Conservation (phyloP, 2,329 filamentous ascomycete species). For the Aspergillus oerlinghausenensis region DNA sequence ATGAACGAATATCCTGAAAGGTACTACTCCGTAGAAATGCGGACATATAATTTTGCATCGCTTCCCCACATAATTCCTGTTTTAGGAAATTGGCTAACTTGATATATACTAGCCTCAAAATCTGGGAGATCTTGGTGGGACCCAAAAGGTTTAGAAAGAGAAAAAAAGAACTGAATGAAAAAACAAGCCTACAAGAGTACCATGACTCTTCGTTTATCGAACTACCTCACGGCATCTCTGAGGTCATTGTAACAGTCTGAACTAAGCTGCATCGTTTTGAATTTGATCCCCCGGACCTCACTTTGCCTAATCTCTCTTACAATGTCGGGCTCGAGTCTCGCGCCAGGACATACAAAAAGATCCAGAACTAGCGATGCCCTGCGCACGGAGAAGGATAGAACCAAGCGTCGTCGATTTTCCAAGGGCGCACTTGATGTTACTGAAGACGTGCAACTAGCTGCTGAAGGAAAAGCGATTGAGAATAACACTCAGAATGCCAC, state of each 20-base stretch:
- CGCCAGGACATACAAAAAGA: slow-evolving; percentile 25
- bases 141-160: neutral
- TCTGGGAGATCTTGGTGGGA: neutral
- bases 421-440: slow-evolving; percentile 11
- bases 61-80: neutral
- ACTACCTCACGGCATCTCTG: neutral
- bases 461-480: neutral
- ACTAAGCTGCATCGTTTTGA: neutral
- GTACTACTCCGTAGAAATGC: neutral
- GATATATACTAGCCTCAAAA: neutral
- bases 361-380: slow-evolving; percentile 25
- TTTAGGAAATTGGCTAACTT: neutral
- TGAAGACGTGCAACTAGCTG: slow-evolving; percentile 14
- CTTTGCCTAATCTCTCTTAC: neutral
- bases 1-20: neutral
- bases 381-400: slow-evolving; percentile 19
- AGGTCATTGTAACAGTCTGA: neutral
- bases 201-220: neutral
- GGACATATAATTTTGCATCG: neutral
- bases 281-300: neutral
- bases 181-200: neutral
- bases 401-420: slow-evolving; percentile 31
- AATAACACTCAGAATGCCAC: neutral
- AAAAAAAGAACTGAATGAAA: neutral
- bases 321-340: slow-evolving; percentile 12